These are phyloP conservation scores for Venturia carpophila DNA, from an alignment of 2,329 filamentous ascomycete species.

Conservation along the genomic window DNA sequence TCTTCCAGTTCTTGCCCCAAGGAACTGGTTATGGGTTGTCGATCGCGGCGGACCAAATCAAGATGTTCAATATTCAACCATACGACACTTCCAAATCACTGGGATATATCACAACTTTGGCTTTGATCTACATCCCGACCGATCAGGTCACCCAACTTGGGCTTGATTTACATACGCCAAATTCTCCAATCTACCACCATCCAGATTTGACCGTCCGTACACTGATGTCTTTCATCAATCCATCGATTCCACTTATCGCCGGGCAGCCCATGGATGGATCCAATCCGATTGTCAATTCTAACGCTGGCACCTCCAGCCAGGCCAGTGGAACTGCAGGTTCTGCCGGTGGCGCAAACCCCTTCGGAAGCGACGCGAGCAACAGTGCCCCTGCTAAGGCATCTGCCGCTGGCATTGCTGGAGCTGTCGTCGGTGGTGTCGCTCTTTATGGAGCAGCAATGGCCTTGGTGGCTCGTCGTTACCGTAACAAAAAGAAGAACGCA, in stretches of 20 bases:
- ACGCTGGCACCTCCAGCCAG: constrained; percentile 27
- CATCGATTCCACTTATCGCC: constrained; percentile 62
- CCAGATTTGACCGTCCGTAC: constrained; percentile 56
- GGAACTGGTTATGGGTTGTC: constrained; percentile 61
- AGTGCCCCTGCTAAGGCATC: constrained; percentile 55
- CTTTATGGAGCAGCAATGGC: constrained; percentile 96
- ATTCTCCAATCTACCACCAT: constrained; percentile 68
- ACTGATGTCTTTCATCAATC: constrained; percentile 75
- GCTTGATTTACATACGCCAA: constrained; percentile 61
- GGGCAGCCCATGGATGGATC: constrained; percentile 38
- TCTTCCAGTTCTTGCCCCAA: constrained; percentile 69
- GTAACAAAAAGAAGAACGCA: constrained; percentile 61
- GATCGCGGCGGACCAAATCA: constrained; percentile 41
- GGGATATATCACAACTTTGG: constrained; percentile 76
- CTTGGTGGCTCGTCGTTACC: constrained; percentile 81
- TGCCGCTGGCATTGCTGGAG: constrained; percentile 63
- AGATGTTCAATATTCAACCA: constrained; percentile 65
- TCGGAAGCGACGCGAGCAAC: constrained; percentile 43
- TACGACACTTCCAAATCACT: constrained; percentile 61
- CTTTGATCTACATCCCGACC: constrained; percentile 42
- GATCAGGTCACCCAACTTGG: constrained; percentile 49
- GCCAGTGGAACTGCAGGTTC: constrained; percentile 22
- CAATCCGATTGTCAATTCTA: constrained; percentile 35
- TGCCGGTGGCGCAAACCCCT: constrained; percentile 39
- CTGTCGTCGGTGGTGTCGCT: constrained; percentile 67